These are phyloP conservation scores for Kwoniella pini DNA, from an alignment of 768 basidiomycete genomes.

Conservation along the genomic window DNA sequence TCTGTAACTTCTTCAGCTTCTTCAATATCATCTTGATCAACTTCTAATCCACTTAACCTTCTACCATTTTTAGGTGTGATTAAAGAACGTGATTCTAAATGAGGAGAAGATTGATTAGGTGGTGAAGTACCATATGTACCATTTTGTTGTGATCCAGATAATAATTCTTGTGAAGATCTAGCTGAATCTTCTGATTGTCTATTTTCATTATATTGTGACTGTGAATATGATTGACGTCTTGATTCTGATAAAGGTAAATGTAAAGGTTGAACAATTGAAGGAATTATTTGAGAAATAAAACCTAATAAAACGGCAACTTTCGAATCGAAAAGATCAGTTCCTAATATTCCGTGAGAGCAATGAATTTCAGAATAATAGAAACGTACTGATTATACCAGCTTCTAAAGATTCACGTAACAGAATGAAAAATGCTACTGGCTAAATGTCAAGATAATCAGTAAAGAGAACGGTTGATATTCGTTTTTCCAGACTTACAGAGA, in stretches of 20 bases:
- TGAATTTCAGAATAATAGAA: neutral
- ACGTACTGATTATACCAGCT: slow-evolving; percentile 69
- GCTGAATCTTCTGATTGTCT: slow-evolving; percentile 15
- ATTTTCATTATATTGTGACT: neutral
- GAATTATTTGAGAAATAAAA: slow-evolving; percentile 67
- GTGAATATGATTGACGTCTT: neutral
- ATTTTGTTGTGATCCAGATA: neutral
- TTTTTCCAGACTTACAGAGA: slow-evolving; percentile 13
- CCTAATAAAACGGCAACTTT: slow-evolving; percentile 76
- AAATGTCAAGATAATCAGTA: neutral
- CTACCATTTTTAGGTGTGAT: neutral
- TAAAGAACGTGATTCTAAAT: neutral
- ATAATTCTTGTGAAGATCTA: slow-evolving; percentile 14
- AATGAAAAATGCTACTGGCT: slow-evolving; percentile 42
- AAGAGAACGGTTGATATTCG: neutral
- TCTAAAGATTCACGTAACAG: slow-evolving; percentile 85
- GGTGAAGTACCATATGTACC: slow-evolving; percentile 13
- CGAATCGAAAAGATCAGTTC: neutral
- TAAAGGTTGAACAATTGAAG: slow-evolving; percentile 2
- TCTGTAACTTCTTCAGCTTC: slow-evolving; percentile 24
- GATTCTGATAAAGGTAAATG: neutral
- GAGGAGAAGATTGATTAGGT: neutral
- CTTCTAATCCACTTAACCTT: neutral
- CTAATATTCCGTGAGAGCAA: neutral
- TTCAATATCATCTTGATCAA: slow-evolving; percentile 39